Evolutionary conservation across 352 stramenopile species (phyloP).

Genomic region (Phytophthora quininea): DNA sequence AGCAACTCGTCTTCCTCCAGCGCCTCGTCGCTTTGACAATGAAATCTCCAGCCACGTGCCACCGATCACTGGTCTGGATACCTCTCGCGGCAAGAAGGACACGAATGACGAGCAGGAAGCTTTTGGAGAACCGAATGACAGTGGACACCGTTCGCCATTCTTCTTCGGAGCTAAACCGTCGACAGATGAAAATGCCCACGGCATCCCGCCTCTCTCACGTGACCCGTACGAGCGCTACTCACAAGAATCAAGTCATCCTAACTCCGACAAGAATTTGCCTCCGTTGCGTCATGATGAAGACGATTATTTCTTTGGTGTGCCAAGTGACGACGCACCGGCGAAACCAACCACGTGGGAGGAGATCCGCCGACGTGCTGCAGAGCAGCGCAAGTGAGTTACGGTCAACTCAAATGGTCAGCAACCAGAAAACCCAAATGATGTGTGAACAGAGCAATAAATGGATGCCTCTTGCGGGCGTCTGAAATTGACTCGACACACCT

Average conservation of each 20-base stretch:
- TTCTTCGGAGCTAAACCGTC: conserved; percentile 54
- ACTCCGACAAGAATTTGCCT: conserved; percentile 18
- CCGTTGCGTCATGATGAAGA: conserved; percentile 49
- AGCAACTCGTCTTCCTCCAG: conserved; percentile 8
- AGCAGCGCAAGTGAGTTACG: conserved; percentile 57
- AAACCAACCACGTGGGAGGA: conserved; percentile 82
- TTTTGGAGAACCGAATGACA: conserved; percentile 31
- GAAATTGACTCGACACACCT: conserved; percentile 2
- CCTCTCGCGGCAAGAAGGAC: conserved; percentile 19
- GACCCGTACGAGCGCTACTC: conserved; percentile 45
- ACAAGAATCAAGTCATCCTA: conserved; percentile 11
- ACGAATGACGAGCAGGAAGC: conserved; percentile 16
- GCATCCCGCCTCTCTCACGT: conserved; percentile 41
- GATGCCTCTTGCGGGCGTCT: background rate
- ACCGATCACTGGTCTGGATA: conserved; percentile 37
- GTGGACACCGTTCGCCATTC: conserved; percentile 42
- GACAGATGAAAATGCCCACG: conserved; percentile 7
- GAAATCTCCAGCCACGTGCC: conserved; percentile 25
- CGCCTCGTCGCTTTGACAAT: conserved; percentile 19
- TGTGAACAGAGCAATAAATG: conserved; percentile 16
- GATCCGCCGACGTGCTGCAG: conserved; percentile 62
- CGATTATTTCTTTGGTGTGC: conserved; percentile 53
- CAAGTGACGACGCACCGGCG: conserved; percentile 26
- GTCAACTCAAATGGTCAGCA: conserved; percentile 7
- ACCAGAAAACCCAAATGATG: background rate